Percentiles rank a stretch among this genome's conserved stretches.
Evolutionary conservation across 495 filamentous ascomycete species (phyloP).

Genomic region (Hypomontagnella monticulosa): DNA sequence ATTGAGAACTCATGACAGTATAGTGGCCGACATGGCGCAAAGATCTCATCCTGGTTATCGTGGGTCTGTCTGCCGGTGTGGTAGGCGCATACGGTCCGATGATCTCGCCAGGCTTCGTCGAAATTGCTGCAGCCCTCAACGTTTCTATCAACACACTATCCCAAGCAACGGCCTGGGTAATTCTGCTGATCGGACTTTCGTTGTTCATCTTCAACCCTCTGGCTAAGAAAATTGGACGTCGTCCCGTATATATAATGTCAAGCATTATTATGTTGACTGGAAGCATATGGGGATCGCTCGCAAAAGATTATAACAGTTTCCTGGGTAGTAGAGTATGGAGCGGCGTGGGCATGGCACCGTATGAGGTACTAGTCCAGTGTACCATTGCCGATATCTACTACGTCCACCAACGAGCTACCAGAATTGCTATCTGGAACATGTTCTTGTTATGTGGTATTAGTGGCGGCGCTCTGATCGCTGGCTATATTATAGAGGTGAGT

Average conservation of each 20-base stretch:
- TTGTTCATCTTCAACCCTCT: constrained; percentile 69
- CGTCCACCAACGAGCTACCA: constrained; percentile 71
- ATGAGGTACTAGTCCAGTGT: constrained; percentile 66
- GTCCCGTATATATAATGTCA: constrained; percentile 68
- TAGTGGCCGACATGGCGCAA: constrained; percentile 64
- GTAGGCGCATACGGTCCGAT: constrained; percentile 66
- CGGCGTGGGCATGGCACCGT: constrained; percentile 66
- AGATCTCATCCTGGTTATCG: constrained; percentile 62
- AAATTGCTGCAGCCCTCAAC: constrained; percentile 49
- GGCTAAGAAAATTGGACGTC: constrained; percentile 71
- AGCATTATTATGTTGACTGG: constrained; percentile 66
- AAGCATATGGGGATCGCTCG: constrained; percentile 69
- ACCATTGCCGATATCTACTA: constrained; percentile 68
- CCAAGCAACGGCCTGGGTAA: constrained; percentile 51
- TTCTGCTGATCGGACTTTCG: constrained; percentile 47
- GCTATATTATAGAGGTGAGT: constrained; percentile 59
- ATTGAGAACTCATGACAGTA: constrained; percentile 31
- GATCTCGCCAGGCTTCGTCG: constrained; percentile 60
- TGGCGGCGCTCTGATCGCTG: constrained; percentile 61
- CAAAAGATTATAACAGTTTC: constrained; percentile 65
- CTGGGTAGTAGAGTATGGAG: constrained; percentile 59
- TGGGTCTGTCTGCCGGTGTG: constrained; percentile 63
- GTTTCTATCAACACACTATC: constrained; percentile 47
- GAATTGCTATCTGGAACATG: constrained; percentile 72
- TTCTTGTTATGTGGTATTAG: constrained; percentile 65